These are phyloP conservation scores for Macrocybe sp. DNA, from an alignment of 1,284 basidiomycete species.

Conservation along the genomic window DNA sequence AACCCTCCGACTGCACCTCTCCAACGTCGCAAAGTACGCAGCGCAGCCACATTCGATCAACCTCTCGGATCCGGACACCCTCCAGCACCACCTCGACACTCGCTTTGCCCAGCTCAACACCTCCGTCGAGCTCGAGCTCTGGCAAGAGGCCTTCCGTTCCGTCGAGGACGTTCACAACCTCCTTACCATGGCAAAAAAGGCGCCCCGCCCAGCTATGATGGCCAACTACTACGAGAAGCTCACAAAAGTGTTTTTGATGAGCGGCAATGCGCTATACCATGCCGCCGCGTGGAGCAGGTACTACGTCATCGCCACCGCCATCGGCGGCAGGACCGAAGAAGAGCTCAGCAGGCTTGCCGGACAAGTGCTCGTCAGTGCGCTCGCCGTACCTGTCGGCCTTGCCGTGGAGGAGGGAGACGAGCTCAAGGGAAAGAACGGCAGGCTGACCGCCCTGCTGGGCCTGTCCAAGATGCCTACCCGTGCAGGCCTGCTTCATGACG, in stretches of 20 bases:
- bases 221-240: conserved; percentile 99
- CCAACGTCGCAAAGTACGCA: conserved; percentile 94
- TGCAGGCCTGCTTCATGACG: conserved; percentile 79
- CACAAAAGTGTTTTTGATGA: conserved; percentile 93
- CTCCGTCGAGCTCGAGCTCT: conserved; percentile 98
- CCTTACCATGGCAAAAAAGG: conserved; percentile 89
- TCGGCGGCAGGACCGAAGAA: conserved; percentile 69
- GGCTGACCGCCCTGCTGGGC: conserved; percentile 85
- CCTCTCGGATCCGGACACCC: conserved; percentile 92
- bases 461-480: conserved; percentile 86
- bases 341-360: conserved; percentile 84
- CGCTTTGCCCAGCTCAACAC: conserved; percentile 97
- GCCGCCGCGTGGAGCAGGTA: conserved; percentile 96
- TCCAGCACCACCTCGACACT: conserved; percentile 96
- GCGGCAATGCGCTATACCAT: conserved; percentile 93
- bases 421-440: conserved; percentile 68
- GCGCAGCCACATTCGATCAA: conserved; percentile 98
- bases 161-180: conserved; percentile 98
- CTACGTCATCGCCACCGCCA: conserved; percentile 61
- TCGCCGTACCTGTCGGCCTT: conserved; percentile 88
- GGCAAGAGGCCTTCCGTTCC: conserved; percentile 99
- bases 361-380: conserved; percentile 88
- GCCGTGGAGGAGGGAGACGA: conserved; percentile 69
- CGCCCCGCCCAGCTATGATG: conserved; percentile 94
- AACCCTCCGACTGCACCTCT: conserved; percentile 91